Evolutionary conservation across 371 early-diverging fungal species (phyloP), one percentile per base, ranked within the genome.

Genomic region (Circinella minor): DNA sequence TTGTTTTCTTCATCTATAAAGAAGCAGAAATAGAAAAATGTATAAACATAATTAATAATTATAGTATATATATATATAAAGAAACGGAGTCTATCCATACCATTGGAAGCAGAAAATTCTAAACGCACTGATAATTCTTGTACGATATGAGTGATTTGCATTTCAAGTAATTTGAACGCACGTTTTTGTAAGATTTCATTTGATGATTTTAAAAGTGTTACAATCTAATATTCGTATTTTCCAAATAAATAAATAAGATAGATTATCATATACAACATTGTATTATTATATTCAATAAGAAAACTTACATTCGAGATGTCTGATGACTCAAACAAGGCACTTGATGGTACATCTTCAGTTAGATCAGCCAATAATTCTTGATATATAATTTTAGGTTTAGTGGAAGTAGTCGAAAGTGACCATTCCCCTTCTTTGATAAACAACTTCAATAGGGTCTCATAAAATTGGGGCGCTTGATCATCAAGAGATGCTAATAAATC

Each of bases 81-180:
- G 4, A 54, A n/a, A 13, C 9, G n/a, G 6, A 54, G 0, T 57
- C 3, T 27, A 10, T 34, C 11, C 34, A 57, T 79, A 81, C 79
- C 78, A 20, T 47, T 72, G 0, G 72, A 73, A 37, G 68, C 68
- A 39, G 71, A 75, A 36, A 85, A 81, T 55, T 89, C 90, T 51
- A 88, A 74, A 36, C 79, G 73, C 34, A 87, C 79, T 3, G 86
- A 83, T 43, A 86, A 66, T 9, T 77, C 81, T 59, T 86, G 81
- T 0, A 79, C 83, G 36, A 74, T 71, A 37, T 83, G 79, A 9
- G 79, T 69, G 49, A 85, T 57, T 18, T 75, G 77, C 20, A 72
- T 83, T 64, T 78, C 71, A 36, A 87, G 67, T 36, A 86, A 70
- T 63, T 69, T 68, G 61, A 84, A 86, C 0, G 83, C 81, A 34